A percentile compares a stretch with the other conserved stretches of the same genome.
Conservation (phyloP, 164 flowering plant species). For the Tinospora cordifolia region DNA sequence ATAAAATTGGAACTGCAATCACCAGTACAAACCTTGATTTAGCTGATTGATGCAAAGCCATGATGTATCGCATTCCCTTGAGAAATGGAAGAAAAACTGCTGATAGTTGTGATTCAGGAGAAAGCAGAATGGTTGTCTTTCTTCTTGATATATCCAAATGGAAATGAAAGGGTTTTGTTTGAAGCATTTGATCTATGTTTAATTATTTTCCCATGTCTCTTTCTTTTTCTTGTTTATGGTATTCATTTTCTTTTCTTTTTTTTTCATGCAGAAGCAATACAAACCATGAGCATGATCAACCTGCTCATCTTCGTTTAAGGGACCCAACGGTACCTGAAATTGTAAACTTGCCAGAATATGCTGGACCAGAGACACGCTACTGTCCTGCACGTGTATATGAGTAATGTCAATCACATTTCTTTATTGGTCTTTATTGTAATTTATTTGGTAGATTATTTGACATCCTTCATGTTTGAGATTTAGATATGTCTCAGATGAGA, state of each 20-base stretch:
- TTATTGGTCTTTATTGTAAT: constrained; percentile 7
- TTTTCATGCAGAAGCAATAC: constrained; percentile 70
- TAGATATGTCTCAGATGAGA: constrained; percentile 68
- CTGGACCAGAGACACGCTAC: constrained; percentile 87
- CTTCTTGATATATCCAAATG: background rate
- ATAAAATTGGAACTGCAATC: no score
- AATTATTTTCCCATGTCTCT: background rate
- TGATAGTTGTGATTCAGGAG: no score
- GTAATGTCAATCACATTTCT: constrained; percentile 34
- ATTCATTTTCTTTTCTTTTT: constrained; percentile 2
- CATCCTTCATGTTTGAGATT: background rate
- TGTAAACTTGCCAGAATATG: constrained; percentile 72
- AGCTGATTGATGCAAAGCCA: no score
- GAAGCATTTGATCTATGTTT: background rate
- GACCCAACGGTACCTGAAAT: constrained; percentile 64
- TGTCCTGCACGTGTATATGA: constrained; percentile 98
- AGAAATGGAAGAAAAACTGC: no score
- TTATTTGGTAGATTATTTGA: background rate
- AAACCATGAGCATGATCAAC: constrained; percentile 95
- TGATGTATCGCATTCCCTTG: no score
- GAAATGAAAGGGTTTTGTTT: background rate
- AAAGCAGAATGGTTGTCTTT: background rate
- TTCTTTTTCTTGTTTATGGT: background rate
- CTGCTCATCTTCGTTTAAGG: constrained; percentile 75
- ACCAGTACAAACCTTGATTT: no score